Evolutionary conservation across 257 asterid species (phyloP), one percentile per base, ranked within the genome.

Genomic region (Solanum sparsipilum): DNA sequence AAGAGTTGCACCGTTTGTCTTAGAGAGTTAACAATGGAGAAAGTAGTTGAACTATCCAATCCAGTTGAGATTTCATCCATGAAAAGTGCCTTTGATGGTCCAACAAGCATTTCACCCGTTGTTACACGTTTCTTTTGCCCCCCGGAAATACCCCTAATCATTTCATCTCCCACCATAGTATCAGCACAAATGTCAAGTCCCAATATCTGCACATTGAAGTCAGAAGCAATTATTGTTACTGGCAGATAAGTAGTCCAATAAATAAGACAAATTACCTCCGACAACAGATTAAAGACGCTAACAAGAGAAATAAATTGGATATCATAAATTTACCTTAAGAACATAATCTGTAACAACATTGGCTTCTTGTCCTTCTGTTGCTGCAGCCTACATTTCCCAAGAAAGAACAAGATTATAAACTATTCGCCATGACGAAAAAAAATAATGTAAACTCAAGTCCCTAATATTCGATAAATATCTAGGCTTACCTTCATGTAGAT

Each of bases 21-120:
- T 23, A 94, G 94, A 89, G 90, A 90, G 25, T 94, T 93, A 6
- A 92, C 90, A 32, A 94, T 93, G 85, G 92, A 94, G 91, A 56
- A 92, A 46, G 96, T 93, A 7, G 96, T 94, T 63, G 96, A 94
- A 70, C 96, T 94, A 83, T 94, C 96, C 85, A 94, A 87, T 52
- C 96, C 96, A 9, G 95, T 93, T 4, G 96, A 94, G 72, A 94
- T 94, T 86, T 94, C 96, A 76, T 94, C 96, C 96, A 94, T 94
- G 93, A 94, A 94, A 63, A 94, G 92, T 3, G 96, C 96, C 84
- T 92, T 90, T 21, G 95, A 89, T 13, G 96, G 95, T 56, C 96
- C 95, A 65, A 94, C 96, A 11, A 94, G 89, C 96, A 94, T 92
- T 79, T 93, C 96, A 36, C 91, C 92, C 0, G 93, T 91, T 8